Evolutionary conservation across 192 early-diverging fungal genomes (phyloP).

Genomic region (Coemansia sp.): DNA sequence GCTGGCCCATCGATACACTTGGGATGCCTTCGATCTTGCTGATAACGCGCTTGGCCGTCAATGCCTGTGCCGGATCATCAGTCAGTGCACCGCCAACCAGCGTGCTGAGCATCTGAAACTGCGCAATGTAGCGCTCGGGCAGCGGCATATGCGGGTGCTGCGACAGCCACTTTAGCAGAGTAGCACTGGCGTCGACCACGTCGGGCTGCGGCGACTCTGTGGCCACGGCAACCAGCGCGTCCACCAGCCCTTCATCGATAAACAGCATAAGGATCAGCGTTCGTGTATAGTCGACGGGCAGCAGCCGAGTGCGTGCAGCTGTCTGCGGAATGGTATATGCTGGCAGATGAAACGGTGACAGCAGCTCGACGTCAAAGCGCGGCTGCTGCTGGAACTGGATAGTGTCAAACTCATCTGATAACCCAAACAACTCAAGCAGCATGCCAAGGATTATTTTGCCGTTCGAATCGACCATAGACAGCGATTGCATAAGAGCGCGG

Average conservation of each 20-base stretch:
- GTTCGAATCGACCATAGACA: constrained; percentile 38
- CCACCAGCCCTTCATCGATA: constrained; percentile 53
- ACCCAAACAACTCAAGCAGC: constrained; percentile 51
- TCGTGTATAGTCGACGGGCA: constrained; percentile 48
- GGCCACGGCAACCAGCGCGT: constrained; percentile 38
- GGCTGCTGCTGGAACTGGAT: constrained; percentile 52
- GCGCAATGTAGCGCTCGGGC: constrained; percentile 32
- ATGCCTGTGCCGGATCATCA: constrained; percentile 5
- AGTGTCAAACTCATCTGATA: constrained; percentile 48
- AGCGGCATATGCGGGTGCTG: constrained; percentile 51
- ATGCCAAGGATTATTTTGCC: constrained; percentile 50
- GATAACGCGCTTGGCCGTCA: constrained; percentile 35
- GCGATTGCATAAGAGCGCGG: constrained; percentile 29
- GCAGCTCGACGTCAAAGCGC: constrained; percentile 48
- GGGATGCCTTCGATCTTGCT: constrained; percentile 44
- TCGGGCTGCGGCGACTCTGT: constrained; percentile 32
- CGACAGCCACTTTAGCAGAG: constrained; percentile 50
- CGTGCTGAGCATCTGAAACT: constrained; percentile 38
- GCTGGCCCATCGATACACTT: constrained; percentile 45
- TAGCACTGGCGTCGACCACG: constrained; percentile 45
- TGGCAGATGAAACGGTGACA: constrained; percentile 42
- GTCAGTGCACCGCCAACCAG: constrained; percentile 36
- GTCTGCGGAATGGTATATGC: constrained; percentile 28
- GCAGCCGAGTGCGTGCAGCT: constrained; percentile 33
- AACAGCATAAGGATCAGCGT: constrained; percentile 52